These are phyloP conservation scores for Dipodascopsis uninucleata DNA, from an alignment of 805 yeast genomes.

Conservation along the genomic window DNA sequence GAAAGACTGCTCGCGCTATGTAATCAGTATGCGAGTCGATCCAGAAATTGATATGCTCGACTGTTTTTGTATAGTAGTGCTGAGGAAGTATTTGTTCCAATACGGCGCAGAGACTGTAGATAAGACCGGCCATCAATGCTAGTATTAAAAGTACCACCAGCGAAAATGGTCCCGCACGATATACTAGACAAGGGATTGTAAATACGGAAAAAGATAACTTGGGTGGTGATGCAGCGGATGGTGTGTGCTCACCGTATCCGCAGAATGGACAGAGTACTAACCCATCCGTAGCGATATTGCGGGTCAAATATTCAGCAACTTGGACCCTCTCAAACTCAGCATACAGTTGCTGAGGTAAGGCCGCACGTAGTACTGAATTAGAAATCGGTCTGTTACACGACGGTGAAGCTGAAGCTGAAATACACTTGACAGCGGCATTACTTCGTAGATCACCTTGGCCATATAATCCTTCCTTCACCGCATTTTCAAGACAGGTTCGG, in stretches of 20 bases:
- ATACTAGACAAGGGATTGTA: constrained; percentile 4
- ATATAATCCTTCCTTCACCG: constrained; percentile 21
- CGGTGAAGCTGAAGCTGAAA: constrained; percentile 22
- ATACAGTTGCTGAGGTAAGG: constrained; percentile 9
- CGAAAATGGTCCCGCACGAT: too few species aligned
- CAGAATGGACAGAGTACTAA: constrained; percentile 25
- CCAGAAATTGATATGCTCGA: constrained; percentile 7
- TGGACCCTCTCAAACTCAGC: constrained; percentile 20
- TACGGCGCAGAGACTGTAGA: too few species aligned
- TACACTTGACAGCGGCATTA: constrained; percentile 17
- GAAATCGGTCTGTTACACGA: constrained; percentile 16
- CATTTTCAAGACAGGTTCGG: constrained; percentile 16
- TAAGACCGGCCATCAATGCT: too few species aligned
- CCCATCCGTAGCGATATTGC: constrained; percentile 6
- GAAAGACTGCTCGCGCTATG: constrained; percentile 17
- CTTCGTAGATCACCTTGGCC: constrained; percentile 27
- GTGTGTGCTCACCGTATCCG: constrained; percentile 18
- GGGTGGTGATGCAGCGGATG: constrained; percentile 14
- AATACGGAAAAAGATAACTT: constrained; percentile 2
- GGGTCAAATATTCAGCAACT: constrained; percentile 14
- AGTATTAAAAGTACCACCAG: too few species aligned
- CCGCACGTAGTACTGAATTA: constrained; percentile 11
- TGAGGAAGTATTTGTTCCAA: constrained; percentile 8
- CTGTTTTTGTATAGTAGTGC: constrained; percentile 1
- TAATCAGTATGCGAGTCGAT: constrained; percentile 4